A percentile compares a stretch with the other conserved stretches of the same genome.
Evolutionary conservation across 371 early-diverging fungal species (phyloP).

Genomic region (Mortierella sp.): DNA sequence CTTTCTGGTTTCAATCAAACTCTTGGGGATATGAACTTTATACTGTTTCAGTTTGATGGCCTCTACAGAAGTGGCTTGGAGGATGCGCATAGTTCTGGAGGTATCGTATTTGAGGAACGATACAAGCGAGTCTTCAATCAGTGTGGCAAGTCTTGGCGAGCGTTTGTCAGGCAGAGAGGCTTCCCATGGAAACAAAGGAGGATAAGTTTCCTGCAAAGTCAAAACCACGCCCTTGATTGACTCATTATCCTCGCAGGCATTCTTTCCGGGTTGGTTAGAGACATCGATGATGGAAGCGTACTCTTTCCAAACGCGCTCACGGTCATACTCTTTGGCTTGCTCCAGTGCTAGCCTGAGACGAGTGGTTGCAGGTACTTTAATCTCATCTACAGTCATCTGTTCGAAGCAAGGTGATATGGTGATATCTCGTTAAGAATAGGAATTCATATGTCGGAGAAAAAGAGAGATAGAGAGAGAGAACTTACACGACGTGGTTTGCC

Average conservation of each 20-base stretch:
- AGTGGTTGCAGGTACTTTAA: slow-evolving; percentile 13
- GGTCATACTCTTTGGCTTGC: slow-evolving; percentile 37
- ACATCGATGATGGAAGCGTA: slow-evolving; percentile 17
- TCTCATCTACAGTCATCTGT: slow-evolving; percentile 4
- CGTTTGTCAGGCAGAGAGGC: slow-evolving; percentile 18
- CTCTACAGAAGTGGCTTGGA: slow-evolving; percentile 28
- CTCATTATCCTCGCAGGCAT: slow-evolving; percentile 34
- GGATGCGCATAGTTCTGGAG: slow-evolving; percentile 33
- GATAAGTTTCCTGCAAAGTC: slow-evolving; percentile 35
- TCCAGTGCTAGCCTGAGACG: slow-evolving; percentile 33
- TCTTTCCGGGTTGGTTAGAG: slow-evolving; percentile 22
- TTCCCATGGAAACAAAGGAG: slow-evolving; percentile 38
- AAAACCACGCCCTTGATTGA: slow-evolving; percentile 32
- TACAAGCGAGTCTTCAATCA: slow-evolving; percentile 22
- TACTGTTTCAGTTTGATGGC: slow-evolving; percentile 1
- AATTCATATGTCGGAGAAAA: neutral
- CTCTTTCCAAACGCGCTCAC: slow-evolving; percentile 39
- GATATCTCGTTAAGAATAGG: neutral
- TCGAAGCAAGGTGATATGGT: neutral
- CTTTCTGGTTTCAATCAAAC: slow-evolving; percentile 4
- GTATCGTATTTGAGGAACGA: slow-evolving; percentile 35
- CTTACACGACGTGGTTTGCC: slow-evolving; percentile 41
- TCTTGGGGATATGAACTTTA: slow-evolving; percentile 13
- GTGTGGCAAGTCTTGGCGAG: slow-evolving; percentile 24
- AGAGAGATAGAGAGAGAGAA: neutral